Conservation (phyloP, 2,329 filamentous ascomycete genomes). For the Calonectria honghensis region DNA sequence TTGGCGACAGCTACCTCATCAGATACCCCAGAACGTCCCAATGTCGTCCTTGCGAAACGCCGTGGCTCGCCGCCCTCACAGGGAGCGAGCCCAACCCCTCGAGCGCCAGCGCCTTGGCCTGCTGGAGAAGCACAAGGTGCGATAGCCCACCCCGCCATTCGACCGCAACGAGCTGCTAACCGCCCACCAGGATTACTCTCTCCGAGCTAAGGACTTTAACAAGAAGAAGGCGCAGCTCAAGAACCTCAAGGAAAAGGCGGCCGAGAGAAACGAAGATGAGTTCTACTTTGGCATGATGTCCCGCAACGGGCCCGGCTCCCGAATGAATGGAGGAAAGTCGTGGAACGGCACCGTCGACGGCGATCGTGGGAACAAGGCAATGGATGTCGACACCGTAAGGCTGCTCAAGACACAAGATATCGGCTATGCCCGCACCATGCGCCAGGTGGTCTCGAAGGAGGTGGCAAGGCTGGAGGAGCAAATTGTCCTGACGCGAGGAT, state of each 20-base stretch:
- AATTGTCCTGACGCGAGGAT: slow-evolving; percentile 65
- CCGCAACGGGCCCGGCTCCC: slow-evolving; percentile 73
- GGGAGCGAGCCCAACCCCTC: slow-evolving; percentile 90
- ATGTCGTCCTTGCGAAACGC: slow-evolving; percentile 79
- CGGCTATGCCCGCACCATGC: slow-evolving; percentile 78
- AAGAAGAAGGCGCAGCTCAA: slow-evolving; percentile 78
- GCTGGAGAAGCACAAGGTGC: slow-evolving; percentile 94
- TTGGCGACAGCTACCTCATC: slow-evolving; percentile 2
- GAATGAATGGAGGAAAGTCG: slow-evolving; percentile 68
- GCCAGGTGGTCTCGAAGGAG: slow-evolving; percentile 76
- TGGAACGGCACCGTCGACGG: slow-evolving; percentile 75
- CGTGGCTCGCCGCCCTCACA: slow-evolving; percentile 88
- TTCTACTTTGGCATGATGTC: slow-evolving; percentile 84
- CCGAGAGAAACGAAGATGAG: slow-evolving; percentile 82
- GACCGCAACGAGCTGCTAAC: slow-evolving; percentile 24
- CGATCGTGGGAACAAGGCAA: slow-evolving; percentile 73
- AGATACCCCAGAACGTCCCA: slow-evolving; percentile 24
- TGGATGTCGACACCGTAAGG: slow-evolving; percentile 75
- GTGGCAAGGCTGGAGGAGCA: slow-evolving; percentile 73
- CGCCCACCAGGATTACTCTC: slow-evolving; percentile 74
- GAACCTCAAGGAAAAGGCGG: slow-evolving; percentile 75
- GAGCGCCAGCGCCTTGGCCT: slow-evolving; percentile 92
- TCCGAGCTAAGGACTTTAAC: slow-evolving; percentile 79
- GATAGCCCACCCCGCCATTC: slow-evolving; percentile 40
- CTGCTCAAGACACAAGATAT: slow-evolving; percentile 82